Evolutionary conservation across 495 filamentous ascomycete species (phyloP).

Genomic region (Penicillium macrosclerotiorum): DNA sequence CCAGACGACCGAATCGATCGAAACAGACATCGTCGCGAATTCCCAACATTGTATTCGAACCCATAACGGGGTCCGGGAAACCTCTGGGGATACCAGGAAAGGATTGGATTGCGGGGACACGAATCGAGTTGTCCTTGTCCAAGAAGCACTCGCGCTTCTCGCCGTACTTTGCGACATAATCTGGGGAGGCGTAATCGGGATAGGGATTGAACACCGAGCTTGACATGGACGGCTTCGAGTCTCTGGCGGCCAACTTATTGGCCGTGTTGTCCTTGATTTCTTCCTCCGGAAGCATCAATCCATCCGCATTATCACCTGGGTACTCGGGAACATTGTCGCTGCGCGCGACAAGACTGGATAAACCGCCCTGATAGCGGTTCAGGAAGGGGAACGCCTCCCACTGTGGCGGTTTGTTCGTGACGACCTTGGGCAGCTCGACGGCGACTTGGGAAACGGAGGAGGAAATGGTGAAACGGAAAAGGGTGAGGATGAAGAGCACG

Average conservation of each 20-base stretch:
- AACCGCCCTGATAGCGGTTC: slow-evolving; percentile 79
- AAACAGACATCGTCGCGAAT: slow-evolving; percentile 89
- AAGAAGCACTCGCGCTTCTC: slow-evolving; percentile 75
- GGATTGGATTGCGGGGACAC: slow-evolving; percentile 64
- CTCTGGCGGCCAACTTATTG: slow-evolving; percentile 23
- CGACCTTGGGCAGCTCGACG: slow-evolving; percentile 49
- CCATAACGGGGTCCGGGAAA: slow-evolving; percentile 79
- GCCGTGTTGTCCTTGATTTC: slow-evolving; percentile 15
- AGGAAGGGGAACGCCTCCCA: slow-evolving; percentile 86
- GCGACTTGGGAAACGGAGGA: slow-evolving; percentile 60
- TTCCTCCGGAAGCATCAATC: slow-evolving; percentile 17
- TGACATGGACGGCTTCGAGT: slow-evolving; percentile 30
- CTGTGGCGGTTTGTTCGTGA: slow-evolving; percentile 56
- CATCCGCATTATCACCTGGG: slow-evolving; percentile 49
- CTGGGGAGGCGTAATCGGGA: slow-evolving; percentile 59
- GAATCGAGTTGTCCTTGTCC: slow-evolving; percentile 58
- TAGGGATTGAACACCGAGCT: slow-evolving; percentile 67
- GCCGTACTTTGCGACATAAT: slow-evolving; percentile 58
- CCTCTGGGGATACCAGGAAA: slow-evolving; percentile 73
- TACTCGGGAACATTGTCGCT: slow-evolving; percentile 71
- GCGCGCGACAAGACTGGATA: slow-evolving; percentile 62
- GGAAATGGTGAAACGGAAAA: slow-evolving; percentile 66
- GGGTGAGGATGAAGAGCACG: slow-evolving; percentile 66
- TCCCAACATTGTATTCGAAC: slow-evolving; percentile 76
- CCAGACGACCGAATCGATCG: slow-evolving; percentile 84